These are phyloP conservation scores for Cutaneotrichosporon sp. DNA, from an alignment of 1,284 basidiomycete species.

Conservation along the genomic window DNA sequence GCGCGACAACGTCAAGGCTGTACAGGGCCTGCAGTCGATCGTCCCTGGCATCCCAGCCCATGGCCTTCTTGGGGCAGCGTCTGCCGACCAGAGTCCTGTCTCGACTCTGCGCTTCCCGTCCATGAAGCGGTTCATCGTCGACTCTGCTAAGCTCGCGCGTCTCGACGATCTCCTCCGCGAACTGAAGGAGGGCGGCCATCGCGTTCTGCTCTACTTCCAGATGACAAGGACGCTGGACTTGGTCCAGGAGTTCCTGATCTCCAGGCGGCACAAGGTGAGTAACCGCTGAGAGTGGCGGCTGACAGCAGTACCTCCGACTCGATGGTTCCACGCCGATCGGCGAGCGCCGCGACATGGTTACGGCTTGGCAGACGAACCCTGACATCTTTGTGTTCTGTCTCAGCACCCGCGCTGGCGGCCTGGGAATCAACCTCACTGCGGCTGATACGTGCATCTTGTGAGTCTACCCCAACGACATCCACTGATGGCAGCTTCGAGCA, in stretches of 20 bases:
- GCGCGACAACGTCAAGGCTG: constrained; percentile 64
- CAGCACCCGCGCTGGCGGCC: constrained; percentile 92
- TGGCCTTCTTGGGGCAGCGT: constrained; percentile 71
- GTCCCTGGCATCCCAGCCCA: constrained; percentile 65
- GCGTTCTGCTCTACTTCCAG: constrained; percentile 97
- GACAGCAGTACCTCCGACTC: constrained; percentile 70
- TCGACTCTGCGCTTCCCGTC: constrained; percentile 91
- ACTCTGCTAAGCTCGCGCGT: constrained; percentile 93
- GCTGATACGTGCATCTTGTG: constrained; percentile 93
- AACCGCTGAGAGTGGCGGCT: not conserved
- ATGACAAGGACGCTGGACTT: constrained; percentile 99
- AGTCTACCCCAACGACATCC: constrained; percentile 16
- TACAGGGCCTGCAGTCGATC: constrained; percentile 57
- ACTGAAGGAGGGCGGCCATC: constrained; percentile 89
- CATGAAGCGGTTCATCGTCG: constrained; percentile 91
- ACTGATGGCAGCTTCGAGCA: constrained; percentile 69
- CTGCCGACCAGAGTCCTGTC: constrained; percentile 72
- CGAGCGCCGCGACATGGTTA: constrained; percentile 98
- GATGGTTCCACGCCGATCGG: constrained; percentile 95
- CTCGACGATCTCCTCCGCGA: constrained; percentile 86
- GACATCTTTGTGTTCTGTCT: constrained; percentile 96
- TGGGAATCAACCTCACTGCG: constrained; percentile 97
- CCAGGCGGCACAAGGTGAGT: constrained; percentile 80
- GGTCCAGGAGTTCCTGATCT: constrained; percentile 98
- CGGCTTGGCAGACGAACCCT: constrained; percentile 96